Base-by-base conservation (phyloP, 129 eudicot genomes). In the Flaveria sonorensis region DNA sequence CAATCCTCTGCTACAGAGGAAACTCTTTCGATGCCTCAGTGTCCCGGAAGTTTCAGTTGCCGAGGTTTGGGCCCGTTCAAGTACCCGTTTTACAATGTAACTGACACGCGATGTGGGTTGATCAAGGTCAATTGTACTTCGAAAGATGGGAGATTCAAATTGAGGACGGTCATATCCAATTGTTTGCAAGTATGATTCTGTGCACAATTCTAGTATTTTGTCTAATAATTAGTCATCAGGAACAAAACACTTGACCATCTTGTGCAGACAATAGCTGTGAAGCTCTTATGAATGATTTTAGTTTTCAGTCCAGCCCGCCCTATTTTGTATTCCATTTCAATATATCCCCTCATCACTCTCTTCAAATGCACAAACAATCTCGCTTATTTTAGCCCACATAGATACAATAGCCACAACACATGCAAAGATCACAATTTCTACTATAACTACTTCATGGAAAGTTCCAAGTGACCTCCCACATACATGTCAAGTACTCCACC, bases 381-480 rank as follows among this genome's bases (percentile, higher is more conserved):
- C n/a, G n/a, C n/a, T n/a, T n/a, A n/a, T n/a, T n/a, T n/a, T n/a
- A n/a, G n/a, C n/a, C n/a, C n/a, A n/a, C n/a, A n/a, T n/a, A n/a
- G n/a, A n/a, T n/a, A n/a, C n/a, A n/a, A 18, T n/a, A n/a, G n/a
- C n/a, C n/a, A n/a, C n/a, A n/a, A n/a, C n/a, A n/a, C n/a, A n/a
- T n/a, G n/a, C n/a, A n/a, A n/a, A n/a, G n/a, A n/a, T n/a, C n/a
- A n/a, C n/a, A n/a, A 10, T 18, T 46, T 81, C 66, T 81, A 74
- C 76, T 68, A 81, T 20, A 45, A 68, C 4, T 5, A 32, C 62
- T 11, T 1, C 9, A 15, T 10, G 13, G 18, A 30, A 20, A 23
- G 24, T 24, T 6, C 75, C 79, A 36, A 42, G 42, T 43, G 30
- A 80, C 75, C 79, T 73, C 75, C 76, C 80, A 46, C 23, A 23